Conservation (phyloP, 2,329 filamentous ascomycete species). For the Coniochaeta sp. region DNA sequence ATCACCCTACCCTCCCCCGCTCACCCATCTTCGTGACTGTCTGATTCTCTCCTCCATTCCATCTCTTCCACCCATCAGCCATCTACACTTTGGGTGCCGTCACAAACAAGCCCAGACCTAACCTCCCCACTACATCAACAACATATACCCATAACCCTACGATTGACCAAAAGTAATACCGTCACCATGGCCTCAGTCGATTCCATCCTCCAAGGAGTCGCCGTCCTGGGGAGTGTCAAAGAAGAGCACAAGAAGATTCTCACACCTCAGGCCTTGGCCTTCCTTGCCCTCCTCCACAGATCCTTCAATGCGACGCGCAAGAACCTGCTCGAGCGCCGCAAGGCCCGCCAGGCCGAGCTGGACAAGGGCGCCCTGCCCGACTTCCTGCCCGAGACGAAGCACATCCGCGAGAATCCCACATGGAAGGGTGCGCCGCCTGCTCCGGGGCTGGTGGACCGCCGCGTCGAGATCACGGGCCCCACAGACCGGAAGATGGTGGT, state of each 20-base stretch:
- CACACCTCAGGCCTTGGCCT: constrained; percentile 81
- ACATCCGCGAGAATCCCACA: constrained; percentile 87
- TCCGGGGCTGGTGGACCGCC: constrained; percentile 84
- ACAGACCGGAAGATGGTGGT: constrained; percentile 99
- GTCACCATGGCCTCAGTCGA: constrained; percentile 61
- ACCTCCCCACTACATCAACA: not conserved
- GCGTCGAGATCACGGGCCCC: constrained; percentile 94
- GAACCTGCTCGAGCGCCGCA: constrained; percentile 77
- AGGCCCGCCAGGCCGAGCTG: constrained; percentile 82
- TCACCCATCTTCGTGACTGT: not conserved
- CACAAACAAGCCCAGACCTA: not conserved
- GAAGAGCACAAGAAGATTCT: constrained; percentile 84
- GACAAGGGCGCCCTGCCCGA: constrained; percentile 84
- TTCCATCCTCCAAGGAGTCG: constrained; percentile 77
- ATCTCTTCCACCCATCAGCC: not conserved
- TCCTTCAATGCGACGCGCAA: constrained; percentile 90
- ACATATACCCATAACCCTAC: not conserved
- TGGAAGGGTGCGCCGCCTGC: constrained; percentile 92
- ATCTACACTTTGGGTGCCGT: not conserved
- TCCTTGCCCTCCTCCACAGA: constrained; percentile 89
- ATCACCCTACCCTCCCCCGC: not conserved
- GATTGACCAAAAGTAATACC: not conserved
- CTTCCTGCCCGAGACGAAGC: constrained; percentile 91
- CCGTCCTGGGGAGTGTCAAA: constrained; percentile 72
- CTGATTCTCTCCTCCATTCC: not conserved